A percentile compares a stretch with the other conserved stretches of the same genome.
These are phyloP conservation scores for Erythrophleum fordii DNA, from an alignment of 306 rosid species.

Conservation along the genomic window DNA sequence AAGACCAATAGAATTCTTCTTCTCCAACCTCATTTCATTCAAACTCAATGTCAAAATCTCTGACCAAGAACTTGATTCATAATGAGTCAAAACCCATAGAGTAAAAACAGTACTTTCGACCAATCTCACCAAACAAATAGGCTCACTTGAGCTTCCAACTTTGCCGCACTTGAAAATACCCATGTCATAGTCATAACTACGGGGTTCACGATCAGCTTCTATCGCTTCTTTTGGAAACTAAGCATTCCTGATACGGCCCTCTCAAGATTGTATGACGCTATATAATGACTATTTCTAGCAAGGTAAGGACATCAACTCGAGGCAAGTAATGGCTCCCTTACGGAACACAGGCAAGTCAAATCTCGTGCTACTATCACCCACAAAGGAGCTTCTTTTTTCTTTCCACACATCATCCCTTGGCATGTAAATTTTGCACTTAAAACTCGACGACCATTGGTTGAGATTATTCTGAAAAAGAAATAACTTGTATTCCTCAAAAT, in stretches of 20 bases:
- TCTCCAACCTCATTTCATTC: not conserved
- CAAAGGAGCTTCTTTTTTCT: not conserved
- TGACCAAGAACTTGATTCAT: not conserved
- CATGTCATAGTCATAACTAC: not conserved
- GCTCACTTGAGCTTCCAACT: not conserved
- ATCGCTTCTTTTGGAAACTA: not conserved
- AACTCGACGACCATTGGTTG: not conserved
- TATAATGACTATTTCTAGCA: too few relatives aligned
- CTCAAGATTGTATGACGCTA: not conserved
- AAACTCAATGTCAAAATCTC: not conserved
- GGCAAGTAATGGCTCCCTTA: too few relatives aligned
- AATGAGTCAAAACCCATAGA: not conserved
- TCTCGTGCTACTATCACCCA: not conserved
- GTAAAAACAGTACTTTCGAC: rapidly evolving
- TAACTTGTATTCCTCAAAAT: not conserved
- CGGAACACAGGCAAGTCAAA: too few relatives aligned
- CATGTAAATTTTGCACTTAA: not conserved
- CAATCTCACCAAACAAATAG: not conserved
- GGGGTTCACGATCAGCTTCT: too few relatives aligned
- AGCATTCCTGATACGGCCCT: not conserved
- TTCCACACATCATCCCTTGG: not conserved
- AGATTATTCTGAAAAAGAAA: not conserved
- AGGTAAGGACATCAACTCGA: too few relatives aligned
- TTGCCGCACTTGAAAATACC: not conserved
- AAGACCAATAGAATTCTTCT: not conserved